phyloP scores from a whole-genome alignment of 2,329 filamentous ascomycete species.

The Dichotomopilus funicola region DNA sequence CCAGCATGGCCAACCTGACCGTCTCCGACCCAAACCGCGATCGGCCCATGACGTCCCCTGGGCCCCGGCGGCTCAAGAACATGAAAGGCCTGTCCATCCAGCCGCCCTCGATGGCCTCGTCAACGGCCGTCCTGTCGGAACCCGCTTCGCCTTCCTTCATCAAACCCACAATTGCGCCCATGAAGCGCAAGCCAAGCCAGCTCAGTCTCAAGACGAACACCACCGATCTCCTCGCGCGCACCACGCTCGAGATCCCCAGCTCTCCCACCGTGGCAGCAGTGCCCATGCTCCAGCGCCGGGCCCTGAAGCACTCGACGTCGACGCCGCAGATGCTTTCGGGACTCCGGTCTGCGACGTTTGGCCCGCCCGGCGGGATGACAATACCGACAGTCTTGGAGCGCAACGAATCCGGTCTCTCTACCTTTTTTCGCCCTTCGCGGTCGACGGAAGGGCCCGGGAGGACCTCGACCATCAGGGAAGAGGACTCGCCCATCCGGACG shows the following conservation, averaged over 20 bases:
- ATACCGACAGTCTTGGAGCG: conserved; percentile 55
- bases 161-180: conserved; percentile 65
- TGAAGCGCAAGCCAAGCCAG: conserved; percentile 69
- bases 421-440: conserved; percentile 44
- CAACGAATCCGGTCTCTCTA: conserved; percentile 54
- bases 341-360: conserved; percentile 53
- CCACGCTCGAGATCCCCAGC: conserved; percentile 47
- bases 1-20: conserved; percentile 42
- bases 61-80: conserved; percentile 67
- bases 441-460: conserved; percentile 33
- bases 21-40: conserved; percentile 40
- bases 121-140: conserved; percentile 47
- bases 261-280: conserved; percentile 44
- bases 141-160: conserved; percentile 72
- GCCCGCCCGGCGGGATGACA: conserved; percentile 56
- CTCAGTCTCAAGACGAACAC: conserved; percentile 70
- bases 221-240: conserved; percentile 45
- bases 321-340: conserved; percentile 60
- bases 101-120: conserved; percentile 46
- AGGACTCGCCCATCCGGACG: conserved; percentile 52
- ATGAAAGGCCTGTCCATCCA: conserved; percentile 81
- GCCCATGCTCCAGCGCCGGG: conserved; percentile 55
- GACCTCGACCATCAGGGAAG: conserved; percentile 44
- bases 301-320: conserved; percentile 61
- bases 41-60: conserved; percentile 61